Base-by-base conservation (phyloP, 2,329 filamentous ascomycete genomes). In the Mariannaea sp. region DNA sequence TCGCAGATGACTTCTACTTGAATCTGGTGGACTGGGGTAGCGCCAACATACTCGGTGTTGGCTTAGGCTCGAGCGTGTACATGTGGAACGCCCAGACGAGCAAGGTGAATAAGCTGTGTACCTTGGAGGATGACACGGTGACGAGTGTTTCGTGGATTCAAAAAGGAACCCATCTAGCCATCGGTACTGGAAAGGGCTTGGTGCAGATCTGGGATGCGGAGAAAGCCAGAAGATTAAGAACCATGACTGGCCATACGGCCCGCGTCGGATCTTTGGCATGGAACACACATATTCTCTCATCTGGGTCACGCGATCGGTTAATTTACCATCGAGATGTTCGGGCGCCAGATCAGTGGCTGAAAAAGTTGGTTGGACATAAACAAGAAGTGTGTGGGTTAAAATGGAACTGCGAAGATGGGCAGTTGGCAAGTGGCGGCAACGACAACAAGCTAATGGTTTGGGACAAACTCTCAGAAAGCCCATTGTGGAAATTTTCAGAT, bases 141-240 rank as follows among this genome's bases (percentile, higher is more conserved):
- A 99, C 94, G 3, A 97, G 92, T 65, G 94, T 99, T 9, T 95
- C 89, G 51, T 99, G 94, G 94, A 99, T 99, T 64, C 94, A 99
- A 73, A 87, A 94, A 75, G 94, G 94, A 30, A 96, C 93, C 0
- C 94, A 99, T 73, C 83, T 99, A 50, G 90, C 94, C 3, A 95
- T 99, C 62, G 94, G 94, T 36, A 99, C 94, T 2, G 89, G 90
- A 39, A 96, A 96, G 74, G 94, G 94, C 5, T 80, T 96, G 29
- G 92, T 99, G 3, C 92, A 97, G 70, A 97, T 99, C 39, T 99
- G 93, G 90, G 94, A 99, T 73, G 94, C 93, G 1, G 89, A 96
- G 67, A 87, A 88, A 69, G 85, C 88, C 58, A 85, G 93, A 56
- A 84, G 93, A 41, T 74, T 99, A 54, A 85, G 94, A 61, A 97